These are phyloP conservation scores for Albatrellus ellisii DNA, from an alignment of 768 basidiomycete species.

Conservation along the genomic window DNA sequence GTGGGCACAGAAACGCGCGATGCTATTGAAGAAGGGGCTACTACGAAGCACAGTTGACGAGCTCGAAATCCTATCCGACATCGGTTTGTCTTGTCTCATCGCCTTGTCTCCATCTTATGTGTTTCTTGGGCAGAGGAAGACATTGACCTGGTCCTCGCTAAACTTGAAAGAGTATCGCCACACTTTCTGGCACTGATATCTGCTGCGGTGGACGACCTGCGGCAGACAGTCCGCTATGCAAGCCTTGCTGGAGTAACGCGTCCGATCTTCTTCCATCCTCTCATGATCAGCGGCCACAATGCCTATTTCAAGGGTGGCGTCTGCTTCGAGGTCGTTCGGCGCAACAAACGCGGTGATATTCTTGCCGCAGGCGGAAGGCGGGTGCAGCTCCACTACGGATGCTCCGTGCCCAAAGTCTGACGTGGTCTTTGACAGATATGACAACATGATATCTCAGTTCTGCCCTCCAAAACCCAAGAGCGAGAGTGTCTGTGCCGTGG, in stretches of 20 bases:
- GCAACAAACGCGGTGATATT: slow-evolving; percentile 51
- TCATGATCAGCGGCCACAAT: slow-evolving; percentile 59
- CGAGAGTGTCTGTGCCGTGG: slow-evolving; percentile 52
- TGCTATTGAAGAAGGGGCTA: slow-evolving; percentile 58
- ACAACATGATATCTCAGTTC: slow-evolving; percentile 51
- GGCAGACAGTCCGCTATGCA: slow-evolving; percentile 46
- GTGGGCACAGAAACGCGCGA: slow-evolving; percentile 52
- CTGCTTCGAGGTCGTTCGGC: slow-evolving; percentile 60
- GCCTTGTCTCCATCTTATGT: not conserved
- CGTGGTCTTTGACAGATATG: slow-evolving; percentile 38
- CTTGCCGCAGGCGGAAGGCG: slow-evolving; percentile 78
- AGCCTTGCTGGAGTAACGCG: slow-evolving; percentile 46
- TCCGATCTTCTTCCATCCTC: slow-evolving; percentile 54
- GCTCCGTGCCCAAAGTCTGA: not conserved
- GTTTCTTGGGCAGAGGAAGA: slow-evolving; percentile 37
- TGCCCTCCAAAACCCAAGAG: slow-evolving; percentile 38
- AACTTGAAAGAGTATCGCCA: slow-evolving; percentile 49
- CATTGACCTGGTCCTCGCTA: slow-evolving; percentile 39
- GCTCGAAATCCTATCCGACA: slow-evolving; percentile 54
- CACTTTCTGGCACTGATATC: slow-evolving; percentile 33
- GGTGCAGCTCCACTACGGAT: slow-evolving; percentile 7
- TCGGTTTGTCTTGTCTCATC: slow-evolving; percentile 25
- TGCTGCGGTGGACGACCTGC: slow-evolving; percentile 46
- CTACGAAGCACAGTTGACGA: slow-evolving; percentile 58
- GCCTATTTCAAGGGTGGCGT: slow-evolving; percentile 61